Evolutionary conservation across 129 eudicot genomes (phyloP).

Genomic region (Helichrysum umbraculigerum): DNA sequence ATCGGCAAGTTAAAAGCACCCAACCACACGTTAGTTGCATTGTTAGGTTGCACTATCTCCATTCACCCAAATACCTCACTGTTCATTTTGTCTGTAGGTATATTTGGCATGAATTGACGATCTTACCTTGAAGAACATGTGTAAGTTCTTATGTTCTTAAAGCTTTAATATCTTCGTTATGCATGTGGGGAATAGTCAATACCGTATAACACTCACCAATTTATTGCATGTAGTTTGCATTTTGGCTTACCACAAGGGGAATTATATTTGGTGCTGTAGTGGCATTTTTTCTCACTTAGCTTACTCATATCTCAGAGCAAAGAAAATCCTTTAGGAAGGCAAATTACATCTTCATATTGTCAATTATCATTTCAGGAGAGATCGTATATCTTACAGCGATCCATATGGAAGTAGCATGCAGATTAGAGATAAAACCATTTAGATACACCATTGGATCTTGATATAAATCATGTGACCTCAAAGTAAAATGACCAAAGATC

Average conservation of each 20-base stretch:
- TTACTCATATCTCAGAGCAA: slow-evolving; percentile 71
- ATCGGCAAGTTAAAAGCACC: no score
- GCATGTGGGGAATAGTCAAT: not conserved
- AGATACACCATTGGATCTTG: slow-evolving; percentile 10
- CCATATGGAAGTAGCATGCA: slow-evolving; percentile 10
- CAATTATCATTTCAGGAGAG: not conserved
- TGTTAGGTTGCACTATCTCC: not conserved
- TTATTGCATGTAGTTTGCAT: slow-evolving; percentile 67
- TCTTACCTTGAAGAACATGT: slow-evolving; percentile 92
- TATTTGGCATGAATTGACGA: slow-evolving; percentile 97
- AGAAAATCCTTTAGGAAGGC: slow-evolving; percentile 65
- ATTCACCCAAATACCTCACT: not conserved
- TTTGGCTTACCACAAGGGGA: slow-evolving; percentile 92
- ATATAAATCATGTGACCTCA: slow-evolving; percentile 8
- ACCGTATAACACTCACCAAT: not conserved
- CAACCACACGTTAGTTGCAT: not conserved
- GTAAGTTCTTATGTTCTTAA: slow-evolving; percentile 33
- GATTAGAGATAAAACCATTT: slow-evolving; percentile 17
- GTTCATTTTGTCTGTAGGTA: slow-evolving; percentile 50
- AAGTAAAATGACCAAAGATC: not conserved
- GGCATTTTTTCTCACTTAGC: slow-evolving; percentile 76
- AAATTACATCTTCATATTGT: slow-evolving; percentile 23
- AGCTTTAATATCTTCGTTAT: not conserved
- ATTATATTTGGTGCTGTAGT: slow-evolving; percentile 74
- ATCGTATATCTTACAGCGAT: slow-evolving; percentile 4